Base-by-base conservation (phyloP, 805 yeast genomes). In the Ogataea nitratoaversa region DNA sequence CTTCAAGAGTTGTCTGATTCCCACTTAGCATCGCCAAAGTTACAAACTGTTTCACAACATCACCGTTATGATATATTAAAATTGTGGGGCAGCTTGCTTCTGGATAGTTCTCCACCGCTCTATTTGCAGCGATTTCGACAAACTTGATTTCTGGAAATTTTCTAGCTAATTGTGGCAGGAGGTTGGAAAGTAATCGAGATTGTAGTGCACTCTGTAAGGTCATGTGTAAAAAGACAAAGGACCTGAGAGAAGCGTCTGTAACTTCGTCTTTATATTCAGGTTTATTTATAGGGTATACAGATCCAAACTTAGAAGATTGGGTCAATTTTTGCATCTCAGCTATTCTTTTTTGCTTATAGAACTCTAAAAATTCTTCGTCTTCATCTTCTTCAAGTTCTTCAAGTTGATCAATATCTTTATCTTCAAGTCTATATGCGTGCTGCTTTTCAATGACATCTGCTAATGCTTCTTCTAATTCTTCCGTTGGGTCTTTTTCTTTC, bases 81-180 rank as follows among this genome's bases (percentile, higher is more conserved):
- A 93, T 66, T 0, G 99, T 93, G 2, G 99, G 99, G 53, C 95
- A 84, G 67, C 87, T 90, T 24, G 74, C 60, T 19, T 86, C 91
- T 2, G 99, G 97, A 60, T 90, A 93, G 56, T 82, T 81, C 55
- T 91, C 98, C 48, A 90, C 84, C 38, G 97, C 95, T 61, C 96
- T 79, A 43, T 78, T 72, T 19, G 86, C 96, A n/a, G 85, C 82
- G 36, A 93, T 93, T 52, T 93, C 96, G 32, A 88, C 91, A 57
- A 93, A 85, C 62, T 93, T 93, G 51, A 91, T 64, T 55, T 93
- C 96, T 18, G 78, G 75, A 59, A 78, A 91, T 53, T 78, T 82
- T 2, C 64, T 56, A 0, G 98, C 93, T 13, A 79, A 58, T 13
- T 71, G 63, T 9, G 57, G 54, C 49, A 84, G 70, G n/a, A 87